Conservation (phyloP, 768 basidiomycete genomes). For the Pulveroboletus ravenelii region DNA sequence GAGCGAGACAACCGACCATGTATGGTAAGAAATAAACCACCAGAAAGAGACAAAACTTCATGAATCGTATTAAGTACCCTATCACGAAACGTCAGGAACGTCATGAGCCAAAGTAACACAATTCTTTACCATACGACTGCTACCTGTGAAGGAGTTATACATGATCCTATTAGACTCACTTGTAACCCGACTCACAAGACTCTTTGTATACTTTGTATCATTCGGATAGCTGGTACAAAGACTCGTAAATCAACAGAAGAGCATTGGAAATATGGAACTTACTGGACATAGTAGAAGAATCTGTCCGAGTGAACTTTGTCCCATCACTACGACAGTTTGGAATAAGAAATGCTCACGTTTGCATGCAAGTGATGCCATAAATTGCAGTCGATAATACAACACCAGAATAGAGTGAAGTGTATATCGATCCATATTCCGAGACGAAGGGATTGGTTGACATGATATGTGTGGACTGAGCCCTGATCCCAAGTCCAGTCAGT, state of each 20-base stretch:
- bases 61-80: slow-evolving; percentile 13
- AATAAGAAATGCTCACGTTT: slow-evolving; percentile 4
- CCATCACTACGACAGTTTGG: neutral
- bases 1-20: neutral
- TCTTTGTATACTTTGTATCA: slow-evolving; percentile 2
- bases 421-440: neutral
- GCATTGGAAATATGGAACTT: neutral
- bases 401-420: slow-evolving; percentile 3
- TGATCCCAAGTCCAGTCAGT: too few species aligned
- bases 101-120: too few species aligned
- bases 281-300: slow-evolving; percentile 13
- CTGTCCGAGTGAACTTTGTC: neutral
- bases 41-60: slow-evolving; percentile 5
- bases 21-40: slow-evolving; percentile 4
- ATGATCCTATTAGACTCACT: neutral
- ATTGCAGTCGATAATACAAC: neutral
- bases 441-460: neutral
- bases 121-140: slow-evolving; percentile 6
- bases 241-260: neutral
- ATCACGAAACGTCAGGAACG: neutral
- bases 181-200: slow-evolving; percentile 2
- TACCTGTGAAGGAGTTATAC: slow-evolving; percentile 2
- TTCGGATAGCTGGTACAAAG: slow-evolving; percentile 4
- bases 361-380: slow-evolving; percentile 9
- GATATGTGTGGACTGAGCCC: too few species aligned